Percentiles rank a stretch among this genome's conserved stretches.
Evolutionary conservation across 148 eudicot species (phyloP).

Genomic region (Cornus florida): DNA sequence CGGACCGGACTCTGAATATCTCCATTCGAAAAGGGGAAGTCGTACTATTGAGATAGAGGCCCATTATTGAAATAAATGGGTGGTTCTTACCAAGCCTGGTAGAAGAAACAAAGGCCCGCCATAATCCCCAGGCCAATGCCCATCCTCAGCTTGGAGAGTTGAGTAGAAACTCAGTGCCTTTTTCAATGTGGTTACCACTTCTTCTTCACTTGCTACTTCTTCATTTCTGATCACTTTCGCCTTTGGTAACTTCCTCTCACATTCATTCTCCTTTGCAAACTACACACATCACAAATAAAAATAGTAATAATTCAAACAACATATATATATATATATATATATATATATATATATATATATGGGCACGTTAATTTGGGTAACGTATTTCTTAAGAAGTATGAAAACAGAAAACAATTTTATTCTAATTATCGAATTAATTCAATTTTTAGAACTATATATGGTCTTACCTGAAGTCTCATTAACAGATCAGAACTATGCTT

Average conservation of each 20-base stretch:
- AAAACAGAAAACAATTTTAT: too few relatives aligned
- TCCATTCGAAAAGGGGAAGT: too few relatives aligned
- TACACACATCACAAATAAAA: neutral
- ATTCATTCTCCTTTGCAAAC: conserved; percentile 29
- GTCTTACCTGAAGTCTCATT: conserved; percentile 32
- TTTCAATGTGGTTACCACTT: conserved; percentile 27
- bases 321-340: too few relatives aligned
- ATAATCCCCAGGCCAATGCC: conserved; percentile 47
- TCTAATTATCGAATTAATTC: too few relatives aligned
- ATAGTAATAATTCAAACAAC: neutral
- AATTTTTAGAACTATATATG: too few relatives aligned
- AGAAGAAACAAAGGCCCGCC: conserved; percentile 42
- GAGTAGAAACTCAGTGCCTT: conserved; percentile 32
- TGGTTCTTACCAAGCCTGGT: conserved; percentile 27
- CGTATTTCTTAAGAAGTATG: neutral
- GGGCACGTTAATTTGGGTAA: too few relatives aligned
- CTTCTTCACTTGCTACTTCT: conserved; percentile 22
- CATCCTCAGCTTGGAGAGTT: conserved; percentile 38
- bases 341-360: too few relatives aligned
- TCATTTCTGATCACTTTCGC: conserved; percentile 12
- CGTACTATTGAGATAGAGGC: too few relatives aligned
- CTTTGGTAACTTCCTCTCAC: neutral
- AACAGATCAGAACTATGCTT: conserved; percentile 42
- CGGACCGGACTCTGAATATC: too few relatives aligned
- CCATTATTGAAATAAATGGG: neutral